Evolutionary conservation across 768 basidiomycete genomes (phyloP).

Genomic region (Tricholoma flavovirens): DNA sequence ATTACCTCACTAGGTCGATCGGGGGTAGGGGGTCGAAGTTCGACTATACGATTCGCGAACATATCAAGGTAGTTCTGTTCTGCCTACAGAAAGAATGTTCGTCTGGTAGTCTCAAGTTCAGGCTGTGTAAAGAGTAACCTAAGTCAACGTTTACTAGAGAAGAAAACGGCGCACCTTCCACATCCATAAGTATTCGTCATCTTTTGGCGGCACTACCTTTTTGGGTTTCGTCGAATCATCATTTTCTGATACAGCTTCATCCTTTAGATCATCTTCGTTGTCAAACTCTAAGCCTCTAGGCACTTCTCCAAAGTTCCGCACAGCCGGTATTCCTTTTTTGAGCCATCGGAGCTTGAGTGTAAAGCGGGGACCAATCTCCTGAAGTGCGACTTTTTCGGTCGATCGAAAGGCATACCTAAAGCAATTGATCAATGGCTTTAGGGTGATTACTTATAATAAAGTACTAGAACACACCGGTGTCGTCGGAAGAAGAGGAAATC

Average conservation of each 20-base stretch:
- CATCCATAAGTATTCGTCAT: conserved; percentile 79
- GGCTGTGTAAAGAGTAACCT: conserved; percentile 45
- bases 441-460: not conserved
- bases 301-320: conserved; percentile 62
- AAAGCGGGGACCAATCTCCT: conserved; percentile 97
- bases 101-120: conserved; percentile 86
- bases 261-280: conserved; percentile 30
- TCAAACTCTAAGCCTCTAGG: conserved; percentile 53
- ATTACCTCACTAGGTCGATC: too few relatives aligned
- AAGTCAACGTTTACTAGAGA: not conserved
- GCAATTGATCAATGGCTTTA: not conserved
- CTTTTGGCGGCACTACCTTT: conserved; percentile 48
- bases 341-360: conserved; percentile 90
- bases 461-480: conserved; percentile 61
- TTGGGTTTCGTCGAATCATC: conserved; percentile 15
- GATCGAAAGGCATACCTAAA: conserved; percentile 87
- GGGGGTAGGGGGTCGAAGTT: too few relatives aligned
- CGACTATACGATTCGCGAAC: not conserved
- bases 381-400: conserved; percentile 83
- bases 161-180: conserved; percentile 70
- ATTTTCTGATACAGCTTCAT: conserved; percentile 16
- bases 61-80: not conserved
- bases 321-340: conserved; percentile 82
- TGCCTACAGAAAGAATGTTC: conserved; percentile 83
- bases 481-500: conserved; percentile 97